Percentiles rank a stretch among this genome's conserved stretches.
These are phyloP conservation scores for Boletus coccyginus DNA, from an alignment of 768 basidiomycete genomes.

Conservation along the genomic window DNA sequence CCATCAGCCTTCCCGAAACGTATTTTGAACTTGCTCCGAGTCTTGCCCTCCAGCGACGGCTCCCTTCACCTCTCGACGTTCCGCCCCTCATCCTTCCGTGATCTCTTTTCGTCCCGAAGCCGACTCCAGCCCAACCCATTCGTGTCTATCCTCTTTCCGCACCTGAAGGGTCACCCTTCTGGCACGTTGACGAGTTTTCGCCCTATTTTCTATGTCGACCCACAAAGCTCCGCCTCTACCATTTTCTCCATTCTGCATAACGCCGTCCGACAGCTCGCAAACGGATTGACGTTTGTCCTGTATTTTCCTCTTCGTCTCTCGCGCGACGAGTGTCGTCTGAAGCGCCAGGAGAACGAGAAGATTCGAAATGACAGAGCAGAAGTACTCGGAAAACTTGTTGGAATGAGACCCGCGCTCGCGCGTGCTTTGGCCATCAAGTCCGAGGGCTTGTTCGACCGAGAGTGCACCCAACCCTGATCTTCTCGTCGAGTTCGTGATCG, in stretches of 20 bases:
- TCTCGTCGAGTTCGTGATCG: conserved; percentile 22
- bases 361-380: conserved; percentile 69
- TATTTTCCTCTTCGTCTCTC: conserved; percentile 54
- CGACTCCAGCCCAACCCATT: conserved; percentile 50
- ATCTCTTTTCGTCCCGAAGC: conserved; percentile 44
- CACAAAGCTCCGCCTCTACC: conserved; percentile 7
- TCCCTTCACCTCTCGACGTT: conserved; percentile 47
- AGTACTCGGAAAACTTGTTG: conserved; percentile 60
- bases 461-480: conserved; percentile 8
- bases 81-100: conserved; percentile 45
- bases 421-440: conserved; percentile 25
- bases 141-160: conserved; percentile 63
- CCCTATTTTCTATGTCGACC: conserved; percentile 5
- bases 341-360: conserved; percentile 55
- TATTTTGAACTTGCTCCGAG: conserved; percentile 34
- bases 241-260: conserved; percentile 7
- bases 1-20: conserved; percentile 28
- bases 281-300: conserved; percentile 4
- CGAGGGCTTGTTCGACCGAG: not conserved
- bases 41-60: conserved; percentile 42
- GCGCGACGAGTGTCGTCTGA: conserved; percentile 63
- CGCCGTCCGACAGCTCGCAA: conserved; percentile 9
- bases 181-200: conserved; percentile 18
- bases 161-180: conserved; percentile 40
- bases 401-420: conserved; percentile 47